A percentile compares a stretch with the other conserved stretches of the same genome.
Evolutionary conservation across 129 eudicot species (phyloP).

Genomic region (Oenanthe sinensis): DNA sequence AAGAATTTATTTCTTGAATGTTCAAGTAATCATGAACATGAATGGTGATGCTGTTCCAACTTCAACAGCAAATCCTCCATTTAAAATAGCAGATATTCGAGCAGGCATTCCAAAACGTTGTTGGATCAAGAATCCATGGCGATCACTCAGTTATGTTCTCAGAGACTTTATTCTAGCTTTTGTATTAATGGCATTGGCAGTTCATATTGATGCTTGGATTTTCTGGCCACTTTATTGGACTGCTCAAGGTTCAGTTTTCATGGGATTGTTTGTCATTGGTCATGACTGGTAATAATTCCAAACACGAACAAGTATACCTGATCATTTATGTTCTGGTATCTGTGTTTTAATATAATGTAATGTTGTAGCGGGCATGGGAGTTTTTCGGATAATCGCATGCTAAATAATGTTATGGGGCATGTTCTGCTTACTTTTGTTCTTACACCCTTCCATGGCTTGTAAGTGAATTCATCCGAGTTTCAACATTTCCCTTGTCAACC

Average conservation of each 20-base stretch:
- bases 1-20: not conserved
- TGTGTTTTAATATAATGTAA: not conserved
- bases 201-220: not conserved
- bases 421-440: conserved; percentile 11
- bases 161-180: not conserved
- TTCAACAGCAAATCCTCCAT: conserved; percentile 5
- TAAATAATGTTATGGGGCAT: conserved; percentile 7
- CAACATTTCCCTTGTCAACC: not conserved
- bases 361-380: conserved; percentile 12
- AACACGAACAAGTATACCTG: not conserved
- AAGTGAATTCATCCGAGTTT: not conserved
- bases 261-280: conserved; percentile 12
- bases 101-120: conserved; percentile 9
- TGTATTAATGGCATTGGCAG: conserved; percentile 3
- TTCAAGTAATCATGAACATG: not conserved
- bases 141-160: conserved; percentile 1
- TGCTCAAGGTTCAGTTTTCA: conserved; percentile 9
- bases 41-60: not conserved
- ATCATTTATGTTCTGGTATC: not conserved
- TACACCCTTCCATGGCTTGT: conserved; percentile 9
- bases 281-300: conserved; percentile 1
- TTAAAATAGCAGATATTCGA: conserved; percentile 8
- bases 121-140: conserved; percentile 10
- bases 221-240: conserved; percentile 14
- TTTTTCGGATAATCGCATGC: conserved; percentile 1